Evolutionary conservation across 192 early-diverging fungal genomes (phyloP), one percentile per base, ranked within the genome.

Genomic region (Coemansia furcata): DNA sequence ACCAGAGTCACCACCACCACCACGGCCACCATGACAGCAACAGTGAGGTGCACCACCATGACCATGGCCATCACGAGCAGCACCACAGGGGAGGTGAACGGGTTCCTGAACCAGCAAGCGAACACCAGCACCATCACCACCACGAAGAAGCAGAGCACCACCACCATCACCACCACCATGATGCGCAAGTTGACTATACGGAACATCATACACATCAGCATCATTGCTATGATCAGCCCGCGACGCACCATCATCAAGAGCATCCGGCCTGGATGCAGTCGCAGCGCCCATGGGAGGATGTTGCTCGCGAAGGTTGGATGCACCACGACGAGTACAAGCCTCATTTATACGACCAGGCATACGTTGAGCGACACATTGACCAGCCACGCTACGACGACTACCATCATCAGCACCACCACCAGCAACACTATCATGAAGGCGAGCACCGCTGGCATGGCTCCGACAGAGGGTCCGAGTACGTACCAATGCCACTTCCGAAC

Each of bases 251-350:
- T 44, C 57, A 59, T 19, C 58, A 60, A 12, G 69, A 74, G 14
- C 52, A 52, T 7, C 71, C 76, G 46, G 63, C 52, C 26, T 82
- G 80, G 80, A 82, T 82, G 72, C 64, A 72, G n/a, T 82, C 80
- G 29, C 75, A 77, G 66, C 71, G 86, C 30, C 83, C 85, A 26
- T 87, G 85, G 85, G 86, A 87, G 60, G 80, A 78, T 55, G 69
- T 87, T 14, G 86, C 85, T 19, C 68, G 85, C 55, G 85, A 87
- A 43, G 80, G 84, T 0, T 83, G 76, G 67, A 65, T 74, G 35
- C 82, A 85, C 30, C 75, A 79, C n/a, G 76, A 71, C n/a, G 80
- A 82, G n/a, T 72, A 69, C 33, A 72, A 82, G 37, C 84, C 75
- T 17, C 71, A 71, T 44, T 37, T 62, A 3, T 85, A 86, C 52